A percentile compares a stretch with the other conserved stretches of the same genome.
Evolutionary conservation across 2,329 filamentous ascomycete genomes (phyloP).

Genomic region (Pseudogymnoascus sp.): DNA sequence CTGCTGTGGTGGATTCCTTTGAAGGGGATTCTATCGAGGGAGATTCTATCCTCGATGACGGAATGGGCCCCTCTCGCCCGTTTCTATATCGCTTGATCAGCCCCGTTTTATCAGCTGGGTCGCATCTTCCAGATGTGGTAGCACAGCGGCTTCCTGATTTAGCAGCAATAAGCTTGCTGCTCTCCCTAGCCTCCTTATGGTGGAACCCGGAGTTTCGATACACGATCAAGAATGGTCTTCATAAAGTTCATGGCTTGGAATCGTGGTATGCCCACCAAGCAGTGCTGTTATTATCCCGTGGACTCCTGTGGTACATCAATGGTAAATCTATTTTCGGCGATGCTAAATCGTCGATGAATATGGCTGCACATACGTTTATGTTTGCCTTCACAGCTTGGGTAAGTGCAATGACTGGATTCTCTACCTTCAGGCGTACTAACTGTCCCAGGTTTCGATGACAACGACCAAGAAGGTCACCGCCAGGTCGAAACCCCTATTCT

Average conservation of each 20-base stretch:
- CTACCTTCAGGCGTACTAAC: neutral
- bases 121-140: neutral
- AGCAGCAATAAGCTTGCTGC: neutral
- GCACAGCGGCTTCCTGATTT: neutral
- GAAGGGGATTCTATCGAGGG: constrained; percentile 15
- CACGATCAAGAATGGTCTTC: constrained; percentile 49
- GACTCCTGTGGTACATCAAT: constrained; percentile 33
- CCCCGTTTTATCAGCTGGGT: neutral
- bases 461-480: neutral
- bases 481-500: neutral
- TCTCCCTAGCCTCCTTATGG: constrained; percentile 40
- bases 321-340: constrained; percentile 16
- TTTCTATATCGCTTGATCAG: neutral
- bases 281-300: constrained; percentile 47
- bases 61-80: neutral
- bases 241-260: constrained; percentile 49
- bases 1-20: neutral
- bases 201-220: constrained; percentile 63
- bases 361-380: constrained; percentile 44
- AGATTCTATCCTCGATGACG: constrained; percentile 16
- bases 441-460: neutral
- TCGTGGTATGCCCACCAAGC: constrained; percentile 61
- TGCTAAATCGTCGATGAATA: constrained; percentile 13
- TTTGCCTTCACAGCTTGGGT: constrained; percentile 45
- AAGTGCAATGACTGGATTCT: constrained; percentile 27